These are phyloP conservation scores for Pseudoneurospora amorphoporcata DNA, from an alignment of 495 filamentous ascomycete genomes.

Conservation along the genomic window DNA sequence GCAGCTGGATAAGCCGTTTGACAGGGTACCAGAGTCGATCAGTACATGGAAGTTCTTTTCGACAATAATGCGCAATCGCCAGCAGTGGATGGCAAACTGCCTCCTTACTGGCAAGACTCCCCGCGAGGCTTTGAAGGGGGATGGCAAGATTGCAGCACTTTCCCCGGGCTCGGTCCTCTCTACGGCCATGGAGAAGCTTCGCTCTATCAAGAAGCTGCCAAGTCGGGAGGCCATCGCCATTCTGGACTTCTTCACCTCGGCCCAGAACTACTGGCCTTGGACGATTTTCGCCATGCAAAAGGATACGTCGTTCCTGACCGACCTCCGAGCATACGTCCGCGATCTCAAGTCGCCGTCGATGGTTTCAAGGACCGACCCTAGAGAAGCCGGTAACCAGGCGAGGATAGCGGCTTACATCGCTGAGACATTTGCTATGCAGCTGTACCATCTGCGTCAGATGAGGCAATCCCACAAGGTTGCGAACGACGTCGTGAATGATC, in stretches of 20 bases:
- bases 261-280: conserved; percentile 90
- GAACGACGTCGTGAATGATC: conserved; percentile 55
- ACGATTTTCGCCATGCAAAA: conserved; percentile 66
- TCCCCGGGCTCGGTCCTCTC: conserved; percentile 53
- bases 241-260: conserved; percentile 73
- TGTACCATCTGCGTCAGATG: conserved; percentile 69
- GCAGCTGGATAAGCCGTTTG: conserved; percentile 65
- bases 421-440: conserved; percentile 82
- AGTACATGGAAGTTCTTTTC: conserved; percentile 79
- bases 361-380: conserved; percentile 33
- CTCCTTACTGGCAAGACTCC: conserved; percentile 82
- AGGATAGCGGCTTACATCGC: conserved; percentile 72
- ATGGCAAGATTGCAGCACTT: conserved; percentile 38
- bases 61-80: conserved; percentile 76
- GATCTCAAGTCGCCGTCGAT: conserved; percentile 43
- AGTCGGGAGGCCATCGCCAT: conserved; percentile 56
- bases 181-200: conserved; percentile 64
- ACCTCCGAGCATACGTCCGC: conserved; percentile 58
- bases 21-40: conserved; percentile 47
- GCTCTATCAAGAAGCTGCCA: conserved; percentile 52
- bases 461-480: conserved; percentile 52
- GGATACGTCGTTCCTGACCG: conserved; percentile 59
- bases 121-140: conserved; percentile 53
- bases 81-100: conserved; percentile 92
- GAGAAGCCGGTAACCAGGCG: conserved; percentile 47